These are phyloP conservation scores for Candida railenensis DNA, from an alignment of 805 yeast genomes.

Conservation along the genomic window DNA sequence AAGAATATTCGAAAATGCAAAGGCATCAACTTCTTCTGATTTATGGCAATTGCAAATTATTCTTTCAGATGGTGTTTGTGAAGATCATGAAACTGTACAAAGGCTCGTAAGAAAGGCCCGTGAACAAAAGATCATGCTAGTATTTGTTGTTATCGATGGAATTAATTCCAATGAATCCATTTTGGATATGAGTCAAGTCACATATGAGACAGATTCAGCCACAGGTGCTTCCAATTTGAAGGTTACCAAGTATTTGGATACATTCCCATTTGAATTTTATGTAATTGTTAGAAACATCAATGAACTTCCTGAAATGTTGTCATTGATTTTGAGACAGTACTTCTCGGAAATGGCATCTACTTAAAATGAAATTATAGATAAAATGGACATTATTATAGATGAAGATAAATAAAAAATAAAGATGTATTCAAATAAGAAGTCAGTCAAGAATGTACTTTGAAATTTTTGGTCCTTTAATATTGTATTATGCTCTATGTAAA, in stretches of 20 bases:
- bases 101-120: slow-evolving; percentile 87
- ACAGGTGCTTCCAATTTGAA: slow-evolving; percentile 70
- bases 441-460: no score
- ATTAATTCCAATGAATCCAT: slow-evolving; percentile 81
- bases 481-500: not conserved
- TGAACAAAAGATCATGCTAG: slow-evolving; percentile 90
- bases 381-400: not conserved
- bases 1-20: slow-evolving; percentile 64
- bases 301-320: slow-evolving; percentile 89
- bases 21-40: slow-evolving; percentile 49
- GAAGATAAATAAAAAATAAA: not conserved
- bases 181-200: slow-evolving; percentile 92
- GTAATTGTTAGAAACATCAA: slow-evolving; percentile 87
- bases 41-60: slow-evolving; percentile 93
- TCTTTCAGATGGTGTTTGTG: slow-evolving; percentile 96
- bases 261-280: slow-evolving; percentile 96
- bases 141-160: slow-evolving; percentile 92
- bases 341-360: slow-evolving; percentile 60
- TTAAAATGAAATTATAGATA: slow-evolving; percentile 7
- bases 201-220: slow-evolving; percentile 62
- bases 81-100: slow-evolving; percentile 82
- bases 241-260: slow-evolving; percentile 82
- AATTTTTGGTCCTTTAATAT: not conserved
- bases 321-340: slow-evolving; percentile 87
- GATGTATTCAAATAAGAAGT: no score